Evolutionary conservation across 2,329 filamentous ascomycete genomes (phyloP), one percentile per base, ranked within the genome.

Genomic region (Aspergillus sp.): DNA sequence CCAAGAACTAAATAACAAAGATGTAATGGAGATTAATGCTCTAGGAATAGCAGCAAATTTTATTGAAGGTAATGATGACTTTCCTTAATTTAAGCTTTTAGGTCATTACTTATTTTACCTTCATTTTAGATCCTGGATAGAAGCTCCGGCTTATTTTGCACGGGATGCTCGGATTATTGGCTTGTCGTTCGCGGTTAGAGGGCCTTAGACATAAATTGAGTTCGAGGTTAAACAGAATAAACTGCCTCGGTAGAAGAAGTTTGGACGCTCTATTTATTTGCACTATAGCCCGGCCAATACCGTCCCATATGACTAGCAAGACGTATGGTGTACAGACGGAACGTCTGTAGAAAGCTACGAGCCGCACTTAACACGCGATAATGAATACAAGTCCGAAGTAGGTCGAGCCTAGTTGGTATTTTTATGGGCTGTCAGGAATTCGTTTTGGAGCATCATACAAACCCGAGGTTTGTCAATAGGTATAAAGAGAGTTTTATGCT

Each of bases 341-440:
- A 9, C 31, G 10, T 34, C 40, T 27, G 40, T 35, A 6, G 34
- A 34, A 27, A 39, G 28, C 8, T 38, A 11, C 9, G n/a, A 43
- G 19, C 7, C 7, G 31, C 27, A 9, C n/a, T 10, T 33, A 7
- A 5, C n/a, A 9, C 29, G 35, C 9, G 37, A 32, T 1, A 12
- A 10, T 0, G 26, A 36, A 11, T 42, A 41, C 8, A 8, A 13
- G 9, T 7, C 38, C 46, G 40, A 7, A 39, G n/a, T 3, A 12
- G 34, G 19, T 42, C 37, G 29, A 45, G 37, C 42, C 6, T 45
- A 1, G 42, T 39, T 41, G 45, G 47, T 2, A 30, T 47, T 8
- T 45, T 39, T 32, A 37, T 45, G 11, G 31, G 42, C 2, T n/a
- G n/a, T n/a, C n/a, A n/a, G n/a, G n/a, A n/a, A n/a, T n/a, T n/a